A percentile compares a stretch with the other conserved stretches of the same genome.
phyloP scores from a whole-genome alignment of 306 rosid species.

The Cucurbita pepo region DNA sequence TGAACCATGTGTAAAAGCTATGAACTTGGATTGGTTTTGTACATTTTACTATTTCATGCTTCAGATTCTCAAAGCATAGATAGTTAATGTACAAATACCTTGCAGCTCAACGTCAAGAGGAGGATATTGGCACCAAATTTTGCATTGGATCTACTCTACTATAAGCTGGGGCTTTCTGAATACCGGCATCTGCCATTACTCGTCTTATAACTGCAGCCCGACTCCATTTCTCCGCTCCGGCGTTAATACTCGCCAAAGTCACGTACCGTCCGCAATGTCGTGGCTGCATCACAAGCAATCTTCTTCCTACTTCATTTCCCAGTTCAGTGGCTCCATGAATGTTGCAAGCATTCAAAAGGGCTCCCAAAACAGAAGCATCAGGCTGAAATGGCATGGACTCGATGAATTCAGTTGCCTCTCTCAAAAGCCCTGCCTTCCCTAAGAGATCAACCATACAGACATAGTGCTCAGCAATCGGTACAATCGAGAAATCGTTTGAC shows the following conservation, averaged over 20 bases:
- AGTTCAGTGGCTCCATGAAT: constrained; percentile 60
- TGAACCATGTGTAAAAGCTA: background rate
- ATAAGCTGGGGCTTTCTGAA: constrained; percentile 54
- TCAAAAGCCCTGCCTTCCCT: constrained; percentile 56
- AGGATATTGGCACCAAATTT: background rate
- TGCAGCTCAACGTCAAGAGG: background rate
- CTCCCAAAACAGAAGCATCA: constrained; percentile 46
- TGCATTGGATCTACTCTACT: constrained; percentile 25
- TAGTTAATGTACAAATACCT: background rate
- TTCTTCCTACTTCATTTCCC: constrained; percentile 43
- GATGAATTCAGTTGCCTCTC: constrained; percentile 42
- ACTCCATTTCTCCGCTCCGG: constrained; percentile 53
- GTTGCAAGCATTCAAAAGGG: constrained; percentile 63
- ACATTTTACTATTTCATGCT: background rate
- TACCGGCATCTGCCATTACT: constrained; percentile 36
- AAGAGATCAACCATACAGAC: constrained; percentile 67
- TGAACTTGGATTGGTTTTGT: background rate
- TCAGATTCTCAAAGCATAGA: background rate
- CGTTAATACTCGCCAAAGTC: constrained; percentile 50
- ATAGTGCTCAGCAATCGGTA: constrained; percentile 46
- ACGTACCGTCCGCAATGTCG: constrained; percentile 35
- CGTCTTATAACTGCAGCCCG: constrained; percentile 49
- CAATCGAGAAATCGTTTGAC: constrained; percentile 25
- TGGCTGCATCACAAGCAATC: constrained; percentile 32
- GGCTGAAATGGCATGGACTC: constrained; percentile 56